Conservation (phyloP, 306 rosid genomes). For the Adenanthera pavonina region DNA sequence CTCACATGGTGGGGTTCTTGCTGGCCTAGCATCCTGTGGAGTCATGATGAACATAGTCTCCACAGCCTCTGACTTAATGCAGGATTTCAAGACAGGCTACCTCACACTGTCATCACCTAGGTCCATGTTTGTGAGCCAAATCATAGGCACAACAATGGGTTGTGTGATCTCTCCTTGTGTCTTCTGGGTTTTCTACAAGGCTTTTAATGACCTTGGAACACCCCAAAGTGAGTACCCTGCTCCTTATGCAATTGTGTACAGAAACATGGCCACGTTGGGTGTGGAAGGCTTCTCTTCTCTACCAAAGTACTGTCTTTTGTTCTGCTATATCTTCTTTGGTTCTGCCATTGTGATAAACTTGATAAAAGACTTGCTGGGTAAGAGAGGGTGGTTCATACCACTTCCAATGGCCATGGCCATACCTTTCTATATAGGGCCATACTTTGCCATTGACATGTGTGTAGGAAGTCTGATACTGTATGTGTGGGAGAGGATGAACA, state of each 20-base stretch:
- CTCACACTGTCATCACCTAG: conserved; percentile 59
- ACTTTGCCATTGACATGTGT: conserved; percentile 63
- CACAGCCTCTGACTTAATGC: conserved; percentile 61
- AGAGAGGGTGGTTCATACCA: conserved; percentile 55
- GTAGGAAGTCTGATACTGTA: conserved; percentile 56
- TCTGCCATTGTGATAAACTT: conserved; percentile 47
- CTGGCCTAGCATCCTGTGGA: conserved; percentile 61
- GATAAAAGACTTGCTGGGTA: conserved; percentile 47
- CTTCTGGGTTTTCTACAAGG: conserved; percentile 62
- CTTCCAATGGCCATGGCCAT: conserved; percentile 70
- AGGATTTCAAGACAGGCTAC: conserved; percentile 61
- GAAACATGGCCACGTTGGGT: conserved; percentile 56
- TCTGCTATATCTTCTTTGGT: conserved; percentile 53
- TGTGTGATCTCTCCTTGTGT: conserved; percentile 57
- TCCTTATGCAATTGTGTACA: conserved; percentile 47
- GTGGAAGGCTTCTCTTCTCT: conserved; percentile 51
- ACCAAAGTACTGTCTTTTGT: conserved; percentile 50
- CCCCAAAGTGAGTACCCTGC: conserved; percentile 49
- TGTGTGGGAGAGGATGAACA: conserved; percentile 51
- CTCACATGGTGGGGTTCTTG: conserved; percentile 55
- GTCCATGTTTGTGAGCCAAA: conserved; percentile 61
- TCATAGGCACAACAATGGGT: conserved; percentile 60
- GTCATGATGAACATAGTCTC: conserved; percentile 69
- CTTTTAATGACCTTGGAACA: conserved; percentile 50
- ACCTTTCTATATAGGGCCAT: conserved; percentile 59